These are phyloP conservation scores for Zymoseptoria pseudotritici DNA, from an alignment of 2,329 filamentous ascomycete species.

Conservation along the genomic window DNA sequence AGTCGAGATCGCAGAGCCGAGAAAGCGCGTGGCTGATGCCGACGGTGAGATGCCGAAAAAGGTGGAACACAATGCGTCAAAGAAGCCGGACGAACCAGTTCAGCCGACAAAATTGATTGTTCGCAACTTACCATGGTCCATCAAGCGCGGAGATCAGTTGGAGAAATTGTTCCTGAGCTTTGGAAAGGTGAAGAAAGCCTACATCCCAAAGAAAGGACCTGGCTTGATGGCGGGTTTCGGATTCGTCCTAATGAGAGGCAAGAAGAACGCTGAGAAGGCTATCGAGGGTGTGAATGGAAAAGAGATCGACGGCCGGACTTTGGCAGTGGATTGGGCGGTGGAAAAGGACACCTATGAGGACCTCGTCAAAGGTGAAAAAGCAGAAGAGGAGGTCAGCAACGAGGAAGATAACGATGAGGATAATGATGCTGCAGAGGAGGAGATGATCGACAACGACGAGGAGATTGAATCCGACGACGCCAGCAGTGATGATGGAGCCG, in stretches of 20 bases:
- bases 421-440: conserved; percentile 34
- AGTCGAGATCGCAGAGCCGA: conserved; percentile 79
- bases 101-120: conserved; percentile 80
- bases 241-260: conserved; percentile 80
- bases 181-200: conserved; percentile 83
- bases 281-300: conserved; percentile 82
- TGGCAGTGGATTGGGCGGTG: conserved; percentile 96
- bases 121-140: conserved; percentile 90
- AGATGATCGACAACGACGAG: conserved; percentile 36
- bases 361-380: conserved; percentile 16
- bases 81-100: conserved; percentile 55
- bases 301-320: conserved; percentile 73
- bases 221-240: conserved; percentile 75
- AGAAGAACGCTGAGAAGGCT: conserved; percentile 85
- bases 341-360: conserved; percentile 73
- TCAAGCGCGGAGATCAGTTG: conserved; percentile 79
- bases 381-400: conserved; percentile 20
- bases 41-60: conserved; percentile 30
- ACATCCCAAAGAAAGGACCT: conserved; percentile 68
- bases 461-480: conserved; percentile 35
- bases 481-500: conserved; percentile 27
- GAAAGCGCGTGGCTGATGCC: conserved; percentile 55
- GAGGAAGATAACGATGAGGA: conserved; percentile 27
- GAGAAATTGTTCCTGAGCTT: conserved; percentile 73
- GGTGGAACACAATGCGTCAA: conserved; percentile 59